phyloP scores from a whole-genome alignment of 352 stramenopile genomes.

The Pythium rhizo-oryzae region DNA sequence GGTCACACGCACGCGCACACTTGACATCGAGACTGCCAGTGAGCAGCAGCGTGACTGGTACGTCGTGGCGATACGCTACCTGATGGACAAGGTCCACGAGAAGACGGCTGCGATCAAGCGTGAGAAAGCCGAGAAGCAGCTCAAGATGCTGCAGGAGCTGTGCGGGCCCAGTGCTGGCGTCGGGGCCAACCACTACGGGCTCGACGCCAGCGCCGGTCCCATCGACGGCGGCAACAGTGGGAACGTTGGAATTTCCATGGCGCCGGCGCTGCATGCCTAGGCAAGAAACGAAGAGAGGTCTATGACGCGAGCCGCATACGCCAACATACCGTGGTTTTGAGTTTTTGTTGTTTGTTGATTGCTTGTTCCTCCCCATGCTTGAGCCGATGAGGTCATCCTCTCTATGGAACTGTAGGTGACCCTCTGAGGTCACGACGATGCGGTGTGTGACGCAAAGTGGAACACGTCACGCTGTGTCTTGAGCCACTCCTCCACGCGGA shows the following conservation, averaged over 20 bases:
- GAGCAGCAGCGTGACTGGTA: conserved; percentile 85
- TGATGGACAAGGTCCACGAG: conserved; percentile 86
- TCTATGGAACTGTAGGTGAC: background rate
- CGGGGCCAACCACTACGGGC: no score
- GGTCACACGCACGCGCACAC: conserved; percentile 56
- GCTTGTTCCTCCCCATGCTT: background rate
- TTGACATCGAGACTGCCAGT: conserved; percentile 77
- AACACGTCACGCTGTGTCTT: conserved; percentile 71
- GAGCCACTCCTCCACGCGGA: conserved; percentile 73
- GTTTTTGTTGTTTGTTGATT: background rate
- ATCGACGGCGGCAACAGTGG: conserved; percentile 16
- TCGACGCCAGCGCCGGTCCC: background rate
- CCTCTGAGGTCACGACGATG: conserved; percentile 2
- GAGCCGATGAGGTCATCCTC: background rate
- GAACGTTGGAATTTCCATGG: conserved; percentile 32
- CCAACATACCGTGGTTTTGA: background rate
- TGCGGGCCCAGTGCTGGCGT: conserved; percentile 23
- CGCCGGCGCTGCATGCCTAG: conserved; percentile 22
- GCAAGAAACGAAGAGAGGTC: background rate
- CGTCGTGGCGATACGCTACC: conserved; percentile 83
- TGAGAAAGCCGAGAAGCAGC: conserved; percentile 75
- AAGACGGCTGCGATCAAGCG: conserved; percentile 78
- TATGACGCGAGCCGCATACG: no score
- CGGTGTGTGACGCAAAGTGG: conserved; percentile 33
- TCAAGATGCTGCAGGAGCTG: conserved; percentile 78